Base-by-base conservation (phyloP, 1,284 basidiomycete genomes). In the Apiotrichum veenhuisii region DNA sequence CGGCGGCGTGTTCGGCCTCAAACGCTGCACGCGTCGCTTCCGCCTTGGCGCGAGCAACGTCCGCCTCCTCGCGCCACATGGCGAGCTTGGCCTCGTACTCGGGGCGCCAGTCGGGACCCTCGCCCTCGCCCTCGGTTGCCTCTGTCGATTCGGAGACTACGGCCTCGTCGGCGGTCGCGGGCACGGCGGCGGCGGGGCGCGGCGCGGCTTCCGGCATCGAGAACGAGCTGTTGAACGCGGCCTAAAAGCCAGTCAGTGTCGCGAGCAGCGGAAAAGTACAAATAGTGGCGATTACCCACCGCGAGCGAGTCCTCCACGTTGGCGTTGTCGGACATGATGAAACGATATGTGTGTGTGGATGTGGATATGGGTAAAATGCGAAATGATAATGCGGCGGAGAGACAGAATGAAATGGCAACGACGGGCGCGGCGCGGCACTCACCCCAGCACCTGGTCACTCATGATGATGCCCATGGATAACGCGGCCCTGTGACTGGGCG, bases 11-110 rank as follows among this genome's bases (percentile, higher is more conserved):
- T 52, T 74, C 69, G 14, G 66, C 80, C 69, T 89, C 88, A 84
- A 88, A 88, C 57, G 81, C 78, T 44, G 82, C 81, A n/a, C 88
- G 84, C 68, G 86, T 84, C 57, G 80, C 81, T 74, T 87, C 85
- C 10, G 88, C 87, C 71, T 87, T 89, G 64, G 82, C 79, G 50
- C 89, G 85, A 43, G 86, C 86, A 59, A 84, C 82, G 34, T 87
- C 84, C 27, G 85, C 87, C 67, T 87, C 83, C 26, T 83, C 83
- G 40, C 85, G 84, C 90, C 90, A 93, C 63, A 80, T 76, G 38
- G 81, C 79, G 11, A 89, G 78, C 54, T 89, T 86, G 0, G 82
- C 75, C 51, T 91, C 86, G 72, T 88, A 87, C 62, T 85, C 82
- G 9, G 80, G 71, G 63, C 83, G 82, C 85, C 85, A 86, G 51